Conservation (phyloP, 352 stramenopile genomes). For the Phytopythium aichiense region DNA sequence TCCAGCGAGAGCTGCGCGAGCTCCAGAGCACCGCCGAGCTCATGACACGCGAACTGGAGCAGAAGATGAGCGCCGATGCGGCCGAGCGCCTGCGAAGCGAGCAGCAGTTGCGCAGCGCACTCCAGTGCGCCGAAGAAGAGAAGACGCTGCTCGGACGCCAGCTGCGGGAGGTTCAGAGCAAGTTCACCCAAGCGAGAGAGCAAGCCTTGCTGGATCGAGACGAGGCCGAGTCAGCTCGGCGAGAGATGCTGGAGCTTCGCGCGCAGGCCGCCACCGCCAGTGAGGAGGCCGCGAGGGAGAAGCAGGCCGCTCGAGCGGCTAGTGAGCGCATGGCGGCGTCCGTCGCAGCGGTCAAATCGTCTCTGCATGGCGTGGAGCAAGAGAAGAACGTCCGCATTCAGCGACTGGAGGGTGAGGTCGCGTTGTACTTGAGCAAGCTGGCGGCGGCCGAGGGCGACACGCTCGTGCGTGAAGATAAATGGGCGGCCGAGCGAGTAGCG, state of each 20-base stretch:
- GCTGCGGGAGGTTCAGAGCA: conserved; percentile 55
- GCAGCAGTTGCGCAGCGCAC: conserved; percentile 28
- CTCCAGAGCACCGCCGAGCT: conserved; percentile 35
- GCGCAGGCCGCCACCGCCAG: conserved; percentile 33
- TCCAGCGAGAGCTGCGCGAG: conserved; percentile 42
- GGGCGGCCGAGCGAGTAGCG: conserved; percentile 20
- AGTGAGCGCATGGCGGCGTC: conserved; percentile 63
- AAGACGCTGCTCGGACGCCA: conserved; percentile 46
- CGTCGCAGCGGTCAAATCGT: conserved; percentile 48
- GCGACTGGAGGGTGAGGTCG: conserved; percentile 45
- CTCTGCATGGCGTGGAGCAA: conserved; percentile 55
- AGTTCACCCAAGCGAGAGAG: conserved; percentile 51
- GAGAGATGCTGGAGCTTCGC: conserved; percentile 45
- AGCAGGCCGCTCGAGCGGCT: conserved; percentile 37
- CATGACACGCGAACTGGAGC: conserved; percentile 26
- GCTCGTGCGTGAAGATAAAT: conserved; percentile 51
- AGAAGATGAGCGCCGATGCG: conserved; percentile 31
- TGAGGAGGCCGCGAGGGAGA: conserved; percentile 57
- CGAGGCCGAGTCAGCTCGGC: conserved; percentile 49
- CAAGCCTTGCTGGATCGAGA: conserved; percentile 58
- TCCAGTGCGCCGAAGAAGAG: conserved; percentile 47
- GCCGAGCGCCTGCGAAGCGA: conserved; percentile 31
- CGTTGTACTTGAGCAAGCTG: conserved; percentile 47
- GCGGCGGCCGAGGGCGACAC: conserved; percentile 53
- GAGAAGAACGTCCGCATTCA: conserved; percentile 54